A percentile compares a stretch with the other conserved stretches of the same genome.
phyloP scores from a whole-genome alignment of 2,329 filamentous ascomycete species.

The Cadophora sp. region DNA sequence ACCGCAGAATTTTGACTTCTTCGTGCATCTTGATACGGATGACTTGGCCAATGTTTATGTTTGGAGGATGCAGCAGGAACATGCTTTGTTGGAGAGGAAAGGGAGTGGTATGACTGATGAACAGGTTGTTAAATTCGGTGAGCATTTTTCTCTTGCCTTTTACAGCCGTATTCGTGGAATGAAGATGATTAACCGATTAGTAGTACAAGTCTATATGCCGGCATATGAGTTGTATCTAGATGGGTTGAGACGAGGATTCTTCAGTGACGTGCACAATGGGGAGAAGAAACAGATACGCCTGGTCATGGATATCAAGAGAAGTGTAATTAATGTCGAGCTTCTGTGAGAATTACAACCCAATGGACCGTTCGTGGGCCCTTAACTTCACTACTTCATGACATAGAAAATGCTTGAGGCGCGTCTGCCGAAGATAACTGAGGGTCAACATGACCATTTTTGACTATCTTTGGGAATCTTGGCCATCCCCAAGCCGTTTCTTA shows the following conservation, averaged over 20 bases:
- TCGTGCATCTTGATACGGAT: conserved; percentile 15
- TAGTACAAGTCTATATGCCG: conserved; percentile 19
- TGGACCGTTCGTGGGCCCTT: too few relatives aligned
- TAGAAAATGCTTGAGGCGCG: neutral
- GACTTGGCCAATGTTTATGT: conserved; percentile 20
- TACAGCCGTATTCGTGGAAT: neutral
- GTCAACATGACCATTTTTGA: neutral
- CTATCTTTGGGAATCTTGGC: too few relatives aligned
- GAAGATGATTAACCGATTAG: neutral
- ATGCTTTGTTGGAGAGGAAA: conserved; percentile 6
- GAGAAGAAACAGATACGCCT: conserved; percentile 6
- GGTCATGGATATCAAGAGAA: neutral
- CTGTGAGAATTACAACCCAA: neutral
- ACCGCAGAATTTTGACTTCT: conserved; percentile 14
- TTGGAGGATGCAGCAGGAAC: conserved; percentile 17
- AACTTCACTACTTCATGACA: neutral
- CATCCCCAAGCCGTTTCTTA: neutral
- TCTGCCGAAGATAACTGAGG: neutral
- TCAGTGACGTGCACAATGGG: neutral
- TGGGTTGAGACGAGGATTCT: conserved; percentile 13
- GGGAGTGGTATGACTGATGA: conserved; percentile 13
- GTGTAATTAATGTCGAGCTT: neutral
- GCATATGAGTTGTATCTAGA: conserved; percentile 17
- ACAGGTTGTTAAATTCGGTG: conserved; percentile 18
- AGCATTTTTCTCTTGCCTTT: neutral